phyloP scores from a whole-genome alignment of 805 yeast species.

The Nakazawaea laoshanensis region DNA sequence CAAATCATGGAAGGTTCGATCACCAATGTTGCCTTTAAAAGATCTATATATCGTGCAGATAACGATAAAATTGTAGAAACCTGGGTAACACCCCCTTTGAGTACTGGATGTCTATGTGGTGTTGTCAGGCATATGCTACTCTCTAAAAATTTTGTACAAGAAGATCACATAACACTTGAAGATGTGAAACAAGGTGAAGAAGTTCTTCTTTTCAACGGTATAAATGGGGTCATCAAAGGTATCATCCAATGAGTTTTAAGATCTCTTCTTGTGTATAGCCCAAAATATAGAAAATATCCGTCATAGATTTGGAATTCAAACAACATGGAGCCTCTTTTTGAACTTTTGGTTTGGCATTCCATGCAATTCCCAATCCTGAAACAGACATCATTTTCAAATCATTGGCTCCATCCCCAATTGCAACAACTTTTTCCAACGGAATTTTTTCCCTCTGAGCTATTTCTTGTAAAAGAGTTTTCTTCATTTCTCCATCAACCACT shows the following conservation, averaged over 20 bases:
- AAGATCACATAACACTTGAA: constrained; percentile 35
- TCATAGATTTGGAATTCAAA: constrained; percentile 64
- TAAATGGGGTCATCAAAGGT: constrained; percentile 72
- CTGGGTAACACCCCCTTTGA: constrained; percentile 80
- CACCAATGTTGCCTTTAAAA: constrained; percentile 64
- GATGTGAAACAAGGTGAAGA: constrained; percentile 59
- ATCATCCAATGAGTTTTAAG: constrained; percentile 22
- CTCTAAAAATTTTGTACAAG: constrained; percentile 41
- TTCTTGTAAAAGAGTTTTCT: constrained; percentile 62
- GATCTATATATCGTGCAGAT: constrained; percentile 20
- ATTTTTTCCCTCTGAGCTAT: constrained; percentile 50
- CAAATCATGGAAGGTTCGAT: constrained; percentile 77
- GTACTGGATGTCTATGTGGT: constrained; percentile 81
- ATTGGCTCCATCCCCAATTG: constrained; percentile 97
- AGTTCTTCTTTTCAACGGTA: constrained; percentile 70
- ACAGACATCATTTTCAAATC: constrained; percentile 86
- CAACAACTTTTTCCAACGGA: constrained; percentile 49
- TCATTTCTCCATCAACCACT: constrained; percentile 78
- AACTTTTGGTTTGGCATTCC: constrained; percentile 95
- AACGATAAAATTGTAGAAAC: constrained; percentile 23
- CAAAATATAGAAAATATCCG: constrained; percentile 71
- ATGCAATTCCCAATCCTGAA: constrained; percentile 93
- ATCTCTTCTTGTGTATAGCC: constrained; percentile 63
- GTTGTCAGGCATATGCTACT: constrained; percentile 63
- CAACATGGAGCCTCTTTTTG: constrained; percentile 77